Evolutionary conservation across 164 flowering plant species (phyloP).

Genomic region (Magnolia changhungtana): DNA sequence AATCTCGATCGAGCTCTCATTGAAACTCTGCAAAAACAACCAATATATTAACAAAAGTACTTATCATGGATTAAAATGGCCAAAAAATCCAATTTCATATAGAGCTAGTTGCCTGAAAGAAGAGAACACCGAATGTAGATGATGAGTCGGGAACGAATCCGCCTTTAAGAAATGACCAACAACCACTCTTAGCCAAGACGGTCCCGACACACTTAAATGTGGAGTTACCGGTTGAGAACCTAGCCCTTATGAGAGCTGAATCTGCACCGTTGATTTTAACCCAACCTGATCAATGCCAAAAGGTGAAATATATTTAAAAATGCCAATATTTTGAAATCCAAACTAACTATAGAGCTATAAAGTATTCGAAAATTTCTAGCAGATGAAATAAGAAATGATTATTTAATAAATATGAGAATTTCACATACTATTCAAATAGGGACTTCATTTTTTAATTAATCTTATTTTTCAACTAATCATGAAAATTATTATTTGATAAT

Average conservation of each 20-base stretch:
- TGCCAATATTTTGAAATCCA: not conserved
- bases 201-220: slow-evolving; percentile 53
- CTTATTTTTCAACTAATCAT: no score
- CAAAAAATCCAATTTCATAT: not conserved
- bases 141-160: slow-evolving; percentile 64
- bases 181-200: slow-evolving; percentile 56
- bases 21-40: slow-evolving; percentile 35
- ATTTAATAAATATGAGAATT: no score
- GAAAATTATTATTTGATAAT: no score
- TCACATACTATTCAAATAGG: no score
- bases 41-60: not conserved
- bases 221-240: slow-evolving; percentile 34
- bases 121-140: slow-evolving; percentile 35
- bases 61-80: not conserved
- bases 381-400: not conserved
- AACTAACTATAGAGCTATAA: not conserved
- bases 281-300: slow-evolving; percentile 53
- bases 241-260: slow-evolving; percentile 54
- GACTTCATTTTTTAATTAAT: no score
- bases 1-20: slow-evolving; percentile 31
- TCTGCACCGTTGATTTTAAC: slow-evolving; percentile 53
- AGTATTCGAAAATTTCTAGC: not conserved
- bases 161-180: slow-evolving; percentile 98
- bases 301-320: not conserved
- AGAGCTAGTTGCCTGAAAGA: slow-evolving; percentile 48